Evolutionary conservation across 495 filamentous ascomycete species (phyloP).

Genomic region (Daldinia childiae): DNA sequence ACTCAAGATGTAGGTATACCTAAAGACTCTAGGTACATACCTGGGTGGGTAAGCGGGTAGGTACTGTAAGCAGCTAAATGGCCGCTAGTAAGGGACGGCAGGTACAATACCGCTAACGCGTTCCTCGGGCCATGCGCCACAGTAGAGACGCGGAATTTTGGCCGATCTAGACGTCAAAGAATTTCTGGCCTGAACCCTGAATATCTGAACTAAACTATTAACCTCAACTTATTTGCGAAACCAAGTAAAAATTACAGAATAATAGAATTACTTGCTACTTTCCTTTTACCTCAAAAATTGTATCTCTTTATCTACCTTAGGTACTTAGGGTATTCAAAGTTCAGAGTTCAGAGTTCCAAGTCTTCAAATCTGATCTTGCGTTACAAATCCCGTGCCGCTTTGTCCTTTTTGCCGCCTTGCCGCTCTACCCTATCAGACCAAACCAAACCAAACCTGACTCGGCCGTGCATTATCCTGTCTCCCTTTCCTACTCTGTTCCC

Average conservation of each 20-base stretch:
- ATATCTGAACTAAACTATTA: constrained; percentile 26
- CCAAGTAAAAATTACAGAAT: constrained; percentile 8
- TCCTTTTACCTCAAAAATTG: neutral
- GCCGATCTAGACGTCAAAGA: constrained; percentile 41
- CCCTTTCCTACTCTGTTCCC: constrained; percentile 18
- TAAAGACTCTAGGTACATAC: neutral
- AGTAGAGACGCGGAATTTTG: constrained; percentile 43
- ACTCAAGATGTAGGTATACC: neutral
- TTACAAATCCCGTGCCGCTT: constrained; percentile 6
- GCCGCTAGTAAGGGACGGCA: constrained; percentile 5
- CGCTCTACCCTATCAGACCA: constrained; percentile 10
- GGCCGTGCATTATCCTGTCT: constrained; percentile 1
- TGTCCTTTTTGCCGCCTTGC: constrained; percentile 5
- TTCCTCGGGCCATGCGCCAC: constrained; percentile 38
- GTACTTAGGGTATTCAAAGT: neutral
- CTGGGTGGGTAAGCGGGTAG: constrained; percentile 3
- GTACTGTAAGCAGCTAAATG: neutral
- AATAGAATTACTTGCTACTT: constrained; percentile 2
- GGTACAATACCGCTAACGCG: constrained; percentile 25
- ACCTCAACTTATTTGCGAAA: constrained; percentile 28
- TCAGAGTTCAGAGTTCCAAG: neutral
- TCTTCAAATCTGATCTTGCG: neutral
- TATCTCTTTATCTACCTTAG: neutral
- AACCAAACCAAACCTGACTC: neutral
- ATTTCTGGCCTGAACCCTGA: constrained; percentile 43